A percentile compares a stretch with the other conserved stretches of the same genome.
These are phyloP conservation scores for Microdochium nivale DNA, from an alignment of 2,329 filamentous ascomycete species.

Conservation along the genomic window DNA sequence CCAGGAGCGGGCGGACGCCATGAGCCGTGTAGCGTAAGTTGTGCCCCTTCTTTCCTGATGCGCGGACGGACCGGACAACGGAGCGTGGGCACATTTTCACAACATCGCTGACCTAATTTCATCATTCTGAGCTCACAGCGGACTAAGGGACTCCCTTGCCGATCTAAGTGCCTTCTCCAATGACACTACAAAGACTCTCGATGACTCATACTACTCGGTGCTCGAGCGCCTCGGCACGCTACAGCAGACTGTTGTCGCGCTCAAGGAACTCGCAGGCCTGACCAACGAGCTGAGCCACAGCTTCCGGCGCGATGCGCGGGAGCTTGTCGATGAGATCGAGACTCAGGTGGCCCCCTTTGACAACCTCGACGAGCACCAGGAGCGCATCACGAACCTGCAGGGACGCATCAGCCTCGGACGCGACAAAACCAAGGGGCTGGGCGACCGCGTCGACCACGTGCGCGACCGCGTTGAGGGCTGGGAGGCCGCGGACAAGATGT, in stretches of 20 bases:
- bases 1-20: background rate
- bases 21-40: background rate
- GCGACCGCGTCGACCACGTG: conserved; percentile 55
- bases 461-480: conserved; percentile 56
- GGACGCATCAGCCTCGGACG: conserved; percentile 51
- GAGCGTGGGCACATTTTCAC: background rate
- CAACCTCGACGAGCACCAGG: conserved; percentile 56
- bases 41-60: background rate
- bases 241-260: conserved; percentile 52
- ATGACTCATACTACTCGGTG: conserved; percentile 66
- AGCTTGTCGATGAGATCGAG: conserved; percentile 51
- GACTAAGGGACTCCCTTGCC: conserved; percentile 40
- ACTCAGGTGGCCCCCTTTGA: conserved; percentile 52
- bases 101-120: conserved; percentile 11
- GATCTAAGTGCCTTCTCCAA: conserved; percentile 53
- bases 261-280: conserved; percentile 58
- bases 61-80: background rate
- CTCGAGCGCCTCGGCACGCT: conserved; percentile 59
- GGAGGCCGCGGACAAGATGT: conserved; percentile 57
- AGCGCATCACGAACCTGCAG: conserved; percentile 53
- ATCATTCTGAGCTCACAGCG: conserved; percentile 29
- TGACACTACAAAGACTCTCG: conserved; percentile 55
- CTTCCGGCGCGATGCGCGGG: conserved; percentile 52
- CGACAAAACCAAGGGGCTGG: conserved; percentile 49
- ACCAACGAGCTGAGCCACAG: conserved; percentile 47